Base-by-base conservation (phyloP, 257 asterid species). In the Eucommia ulmoides region DNA sequence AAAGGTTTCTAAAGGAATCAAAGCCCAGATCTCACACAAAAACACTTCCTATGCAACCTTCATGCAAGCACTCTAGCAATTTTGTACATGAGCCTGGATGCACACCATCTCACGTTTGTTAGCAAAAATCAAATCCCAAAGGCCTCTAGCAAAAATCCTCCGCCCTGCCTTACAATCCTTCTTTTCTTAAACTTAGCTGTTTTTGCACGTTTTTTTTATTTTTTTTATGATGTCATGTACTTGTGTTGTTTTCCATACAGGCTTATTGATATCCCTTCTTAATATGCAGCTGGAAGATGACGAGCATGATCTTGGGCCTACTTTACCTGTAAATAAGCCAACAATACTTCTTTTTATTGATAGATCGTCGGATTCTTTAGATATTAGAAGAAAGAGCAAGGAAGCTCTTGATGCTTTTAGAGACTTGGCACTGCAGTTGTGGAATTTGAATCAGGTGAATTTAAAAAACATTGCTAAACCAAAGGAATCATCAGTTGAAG, bases 331-430 rank as follows among this genome's bases (percentile, higher is more conserved):
- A 54, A 67, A 71, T 70, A 62, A 68, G 72, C 86, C 94, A 24
- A 61, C 94, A n/a, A 45, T 82, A 53, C 79, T 89, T 74, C 96
- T 89, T 62, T 89, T 89, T 61, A 66, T 89, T 54, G 96, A 89
- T 71, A 82, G 94, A 68, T 82, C 92, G 53, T 85, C 98, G 50
- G 59, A 71, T 59, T 76, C 69, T 6, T 53, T 56, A 60, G 59
- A 79, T 66, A 66, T 67, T 58, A 76, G 82, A 68, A 63, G 62
- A 56, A 73, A 82, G 63, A 80, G 93, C 69, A 80, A 58, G 68
- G 66, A 63, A 64, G 93, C 93, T 67, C 82, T 89, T 45, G 55
- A 63, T 56, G 74, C 71, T 71, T 78, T 89, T 60, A 78, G 92
- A 77, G 78, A 82, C 65, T 69, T 85, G 42, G 92, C 85, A 25